Evolutionary conservation across 768 basidiomycete genomes (phyloP).

Genomic region (Auricularia sp.): DNA sequence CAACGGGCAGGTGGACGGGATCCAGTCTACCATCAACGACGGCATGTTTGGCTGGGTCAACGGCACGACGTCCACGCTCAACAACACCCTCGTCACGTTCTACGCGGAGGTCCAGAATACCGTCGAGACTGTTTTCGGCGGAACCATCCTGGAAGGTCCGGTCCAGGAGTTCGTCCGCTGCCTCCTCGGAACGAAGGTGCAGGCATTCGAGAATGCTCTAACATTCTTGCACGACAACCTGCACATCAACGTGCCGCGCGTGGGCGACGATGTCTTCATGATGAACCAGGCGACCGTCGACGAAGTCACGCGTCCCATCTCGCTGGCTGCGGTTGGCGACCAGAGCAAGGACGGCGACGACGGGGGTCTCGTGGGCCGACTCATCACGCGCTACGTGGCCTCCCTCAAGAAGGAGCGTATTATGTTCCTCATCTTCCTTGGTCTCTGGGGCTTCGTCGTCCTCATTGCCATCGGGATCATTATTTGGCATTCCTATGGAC

Average conservation of each 20-base stretch:
- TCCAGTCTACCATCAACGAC: conserved; percentile 73
- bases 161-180: conserved; percentile 83
- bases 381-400: conserved; percentile 64
- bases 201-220: conserved; percentile 74
- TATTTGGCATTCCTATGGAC: conserved; percentile 62
- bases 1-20: conserved; percentile 57
- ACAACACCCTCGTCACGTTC: conserved; percentile 76
- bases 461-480: conserved; percentile 65
- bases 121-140: conserved; percentile 72
- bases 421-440: conserved; percentile 77
- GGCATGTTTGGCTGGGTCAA: conserved; percentile 95
- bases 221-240: conserved; percentile 90
- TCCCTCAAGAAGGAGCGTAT: conserved; percentile 72
- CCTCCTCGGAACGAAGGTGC: conserved; percentile 84
- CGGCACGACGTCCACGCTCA: conserved; percentile 76
- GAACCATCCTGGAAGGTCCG: conserved; percentile 71
- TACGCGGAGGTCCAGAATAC: conserved; percentile 75
- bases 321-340: conserved; percentile 65
- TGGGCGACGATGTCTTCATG: conserved; percentile 67
- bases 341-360: conserved; percentile 39
- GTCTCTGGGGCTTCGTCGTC: conserved; percentile 74
- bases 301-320: conserved; percentile 71
- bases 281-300: conserved; percentile 63
- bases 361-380: conserved; percentile 54
- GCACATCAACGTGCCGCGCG: conserved; percentile 64